Evolutionary conservation across 1,284 basidiomycete species (phyloP), one percentile per base, ranked within the genome.

Genomic region (Ustilago cynodontis): DNA sequence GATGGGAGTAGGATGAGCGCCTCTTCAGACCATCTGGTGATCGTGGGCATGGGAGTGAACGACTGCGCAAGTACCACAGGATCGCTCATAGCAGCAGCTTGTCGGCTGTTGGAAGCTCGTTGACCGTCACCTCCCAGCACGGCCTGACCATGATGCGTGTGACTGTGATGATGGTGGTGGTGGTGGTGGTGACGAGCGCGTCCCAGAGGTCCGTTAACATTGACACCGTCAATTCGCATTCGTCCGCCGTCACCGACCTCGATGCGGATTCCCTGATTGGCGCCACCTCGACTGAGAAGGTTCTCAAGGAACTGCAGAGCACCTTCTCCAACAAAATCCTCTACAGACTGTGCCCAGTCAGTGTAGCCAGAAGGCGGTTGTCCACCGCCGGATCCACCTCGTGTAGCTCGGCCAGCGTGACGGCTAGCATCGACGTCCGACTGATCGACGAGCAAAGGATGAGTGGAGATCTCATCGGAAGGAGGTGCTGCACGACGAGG

Each of bases 11-110:
- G 88, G 59, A 93, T 91, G 79, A 92, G 93, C 62, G 90, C 90
- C 86, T 97, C 95, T 81, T 98, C 95, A 1, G 90, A 88, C 95
- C 96, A 98, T 51, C 96, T 90, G 81, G 93, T 92, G n/a, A 91
- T 85, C 0, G 96, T 98, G 11, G 87, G 92, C 67, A 93, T 87
- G 3, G 95, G 95, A 11, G 85, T 77, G 77, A 88, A 89, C 16
- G 87, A 87, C 22, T 83, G 76, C 7, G 86, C 80, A 18, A 80
- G 71, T 1, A 80, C 69, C 9, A 86, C 82, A n/a, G 75, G 76
- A 49, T 85, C 82, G 26, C 56, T 65, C 41, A 47, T 41, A 6
- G 37, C 29, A n/a, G 58, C 74, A 37, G 65, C 76, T 62, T 67
- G 61, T 52, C 62, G 52, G 63, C 51, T 58, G 68, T 22, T 71